Percentiles rank a stretch among this genome's conserved stretches.
phyloP scores from a whole-genome alignment of 2,329 filamentous ascomycete species.

The Knoxdaviesia capensis region DNA sequence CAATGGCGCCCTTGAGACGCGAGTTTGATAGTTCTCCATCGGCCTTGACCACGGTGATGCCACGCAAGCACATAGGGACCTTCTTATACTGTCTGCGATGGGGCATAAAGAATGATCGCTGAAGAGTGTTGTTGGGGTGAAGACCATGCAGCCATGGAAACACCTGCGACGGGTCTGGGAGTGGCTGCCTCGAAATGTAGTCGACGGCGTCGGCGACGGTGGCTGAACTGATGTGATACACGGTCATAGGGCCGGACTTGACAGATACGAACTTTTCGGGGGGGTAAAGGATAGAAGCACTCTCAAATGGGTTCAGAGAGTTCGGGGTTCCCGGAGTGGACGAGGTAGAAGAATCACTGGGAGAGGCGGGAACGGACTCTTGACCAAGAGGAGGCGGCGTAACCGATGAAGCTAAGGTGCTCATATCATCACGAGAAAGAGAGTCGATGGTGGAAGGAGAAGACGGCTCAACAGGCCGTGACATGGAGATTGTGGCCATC shows the following conservation, averaged over 20 bases:
- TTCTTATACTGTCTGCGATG: slow-evolving; percentile 49
- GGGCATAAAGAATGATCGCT: slow-evolving; percentile 66
- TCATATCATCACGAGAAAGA: no score
- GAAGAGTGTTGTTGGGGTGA: slow-evolving; percentile 72
- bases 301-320: no score
- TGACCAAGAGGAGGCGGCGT: no score
- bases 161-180: slow-evolving; percentile 68
- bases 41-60: slow-evolving; percentile 72
- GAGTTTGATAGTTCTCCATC: slow-evolving; percentile 56
- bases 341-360: no score
- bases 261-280: slow-evolving; percentile 39
- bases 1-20: slow-evolving; percentile 72
- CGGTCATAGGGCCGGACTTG: slow-evolving; percentile 29
- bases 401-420: no score
- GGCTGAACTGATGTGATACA: slow-evolving; percentile 55
- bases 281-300: slow-evolving; percentile 44
- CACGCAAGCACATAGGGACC: slow-evolving; percentile 53
- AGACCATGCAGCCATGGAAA: slow-evolving; percentile 95
- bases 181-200: slow-evolving; percentile 54
- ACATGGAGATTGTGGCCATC: no score
- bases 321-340: no score
- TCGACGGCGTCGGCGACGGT: slow-evolving; percentile 56
- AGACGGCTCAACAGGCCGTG: no score
- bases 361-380: no score
- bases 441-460: no score